Evolutionary conservation across 2,329 filamentous ascomycete genomes (phyloP).

Genomic region (Grosmannia huntii): DNA sequence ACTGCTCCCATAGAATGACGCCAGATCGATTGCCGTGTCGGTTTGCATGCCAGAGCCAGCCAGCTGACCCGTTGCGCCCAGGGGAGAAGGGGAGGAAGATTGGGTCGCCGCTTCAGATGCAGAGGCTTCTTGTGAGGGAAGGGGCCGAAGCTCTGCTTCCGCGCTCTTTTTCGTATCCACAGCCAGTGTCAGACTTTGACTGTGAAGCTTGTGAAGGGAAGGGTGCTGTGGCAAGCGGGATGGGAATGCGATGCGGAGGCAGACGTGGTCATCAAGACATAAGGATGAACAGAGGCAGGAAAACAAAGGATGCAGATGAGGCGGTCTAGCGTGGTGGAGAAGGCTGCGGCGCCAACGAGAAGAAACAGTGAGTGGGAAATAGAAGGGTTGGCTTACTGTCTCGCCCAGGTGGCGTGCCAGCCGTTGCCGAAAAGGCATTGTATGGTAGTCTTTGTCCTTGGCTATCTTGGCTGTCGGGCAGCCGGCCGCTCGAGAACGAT

Average conservation of each 20-base stretch:
- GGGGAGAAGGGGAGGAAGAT: background rate
- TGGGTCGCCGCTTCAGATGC: background rate
- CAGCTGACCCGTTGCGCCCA: background rate
- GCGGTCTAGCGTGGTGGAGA: background rate
- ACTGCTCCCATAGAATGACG: background rate
- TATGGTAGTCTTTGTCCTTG: background rate
- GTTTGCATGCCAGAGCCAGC: background rate
- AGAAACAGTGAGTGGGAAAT: background rate
- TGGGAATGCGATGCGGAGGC: background rate
- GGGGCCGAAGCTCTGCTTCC: background rate
- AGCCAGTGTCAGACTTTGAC: background rate
- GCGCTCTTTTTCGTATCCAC: background rate
- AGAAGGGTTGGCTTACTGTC: constrained; percentile 14
- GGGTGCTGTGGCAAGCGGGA: background rate
- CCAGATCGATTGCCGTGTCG: background rate
- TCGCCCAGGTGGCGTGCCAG: constrained; percentile 36
- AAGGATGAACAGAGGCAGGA: too few relatives aligned
- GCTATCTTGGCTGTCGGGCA: background rate
- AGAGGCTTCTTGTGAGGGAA: background rate
- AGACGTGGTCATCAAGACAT: background rate
- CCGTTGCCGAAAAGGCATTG: constrained; percentile 14
- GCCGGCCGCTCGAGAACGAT: background rate
- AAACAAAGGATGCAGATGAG: background rate
- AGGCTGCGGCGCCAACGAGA: background rate
- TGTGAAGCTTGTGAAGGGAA: background rate